Percentiles rank a stretch among this genome's conserved stretches.
Evolutionary conservation across 2,329 filamentous ascomycete genomes (phyloP).

Genomic region (Cladosporium sp.): DNA sequence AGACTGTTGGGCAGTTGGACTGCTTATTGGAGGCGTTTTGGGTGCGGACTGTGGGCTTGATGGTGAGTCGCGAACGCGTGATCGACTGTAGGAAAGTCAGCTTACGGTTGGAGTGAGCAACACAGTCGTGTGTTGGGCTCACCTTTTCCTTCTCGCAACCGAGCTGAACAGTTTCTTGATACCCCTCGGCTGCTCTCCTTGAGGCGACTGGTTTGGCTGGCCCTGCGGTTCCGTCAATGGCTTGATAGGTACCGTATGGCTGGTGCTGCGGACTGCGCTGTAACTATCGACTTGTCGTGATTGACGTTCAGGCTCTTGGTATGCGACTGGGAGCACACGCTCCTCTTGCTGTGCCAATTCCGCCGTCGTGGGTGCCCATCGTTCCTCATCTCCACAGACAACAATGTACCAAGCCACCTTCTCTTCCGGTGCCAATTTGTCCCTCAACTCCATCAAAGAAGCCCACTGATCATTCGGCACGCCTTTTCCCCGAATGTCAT

Average conservation of each 20-base stretch:
- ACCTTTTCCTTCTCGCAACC: constrained; percentile 26
- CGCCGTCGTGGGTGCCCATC: constrained; percentile 38
- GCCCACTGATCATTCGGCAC: constrained; percentile 48
- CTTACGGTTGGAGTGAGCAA: neutral
- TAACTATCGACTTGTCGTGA: neutral
- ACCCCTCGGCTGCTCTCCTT: constrained; percentile 21
- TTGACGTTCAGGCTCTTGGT: constrained; percentile 7
- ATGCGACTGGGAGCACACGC: neutral
- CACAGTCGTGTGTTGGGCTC: constrained; percentile 3
- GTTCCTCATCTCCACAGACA: constrained; percentile 60
- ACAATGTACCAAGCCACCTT: constrained; percentile 63
- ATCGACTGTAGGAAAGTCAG: constrained; percentile 12
- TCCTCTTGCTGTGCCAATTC: constrained; percentile 13
- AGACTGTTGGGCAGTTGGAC: constrained; percentile 22
- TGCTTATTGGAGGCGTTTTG: constrained; percentile 16
- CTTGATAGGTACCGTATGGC: neutral
- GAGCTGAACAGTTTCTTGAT: constrained; percentile 29
- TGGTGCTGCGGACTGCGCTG: neutral
- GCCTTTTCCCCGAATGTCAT: constrained; percentile 50
- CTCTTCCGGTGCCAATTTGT: constrained; percentile 56
- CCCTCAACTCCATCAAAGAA: constrained; percentile 53
- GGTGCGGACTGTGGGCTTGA: constrained; percentile 14
- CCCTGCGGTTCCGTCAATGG: constrained; percentile 14
- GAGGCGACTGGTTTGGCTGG: neutral
- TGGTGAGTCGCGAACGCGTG: constrained; percentile 11